A percentile compares a stretch with the other conserved stretches of the same genome.
Conservation (phyloP, 805 yeast genomes). For the Saccharomycopsis capsularis region DNA sequence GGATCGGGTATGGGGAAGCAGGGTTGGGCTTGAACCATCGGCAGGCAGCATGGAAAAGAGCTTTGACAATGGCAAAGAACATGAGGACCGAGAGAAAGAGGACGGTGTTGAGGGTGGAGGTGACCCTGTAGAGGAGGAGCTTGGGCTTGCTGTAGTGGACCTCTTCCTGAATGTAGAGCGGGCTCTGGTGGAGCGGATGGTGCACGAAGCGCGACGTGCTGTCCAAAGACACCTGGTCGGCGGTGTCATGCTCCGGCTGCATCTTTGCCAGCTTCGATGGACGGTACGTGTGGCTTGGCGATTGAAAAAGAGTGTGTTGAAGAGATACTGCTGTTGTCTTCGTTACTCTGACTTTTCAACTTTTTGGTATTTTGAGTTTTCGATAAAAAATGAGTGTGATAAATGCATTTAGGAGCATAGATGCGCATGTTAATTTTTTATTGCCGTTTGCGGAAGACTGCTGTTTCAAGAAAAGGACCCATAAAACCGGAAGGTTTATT, state of each 20-base stretch:
- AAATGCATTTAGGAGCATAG: too few relatives aligned
- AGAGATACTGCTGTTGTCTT: too few relatives aligned
- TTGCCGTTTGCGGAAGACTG: too few relatives aligned
- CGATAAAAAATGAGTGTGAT: too few relatives aligned
- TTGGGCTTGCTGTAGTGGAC: neutral
- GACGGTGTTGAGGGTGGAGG: conserved; percentile 6
- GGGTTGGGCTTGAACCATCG: neutral
- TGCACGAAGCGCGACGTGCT: neutral
- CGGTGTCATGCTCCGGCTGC: neutral
- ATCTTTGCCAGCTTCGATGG: too few relatives aligned
- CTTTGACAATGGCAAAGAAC: conserved; percentile 1
- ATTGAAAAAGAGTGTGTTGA: too few relatives aligned
- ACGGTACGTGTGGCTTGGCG: too few relatives aligned
- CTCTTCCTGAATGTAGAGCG: conserved; percentile 5
- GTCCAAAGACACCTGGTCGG: neutral
- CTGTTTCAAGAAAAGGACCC: too few relatives aligned
- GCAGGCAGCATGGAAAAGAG: neutral
- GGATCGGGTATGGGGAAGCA: neutral
- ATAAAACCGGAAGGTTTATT: too few relatives aligned
- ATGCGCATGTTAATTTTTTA: too few relatives aligned
- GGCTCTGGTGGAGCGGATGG: neutral
- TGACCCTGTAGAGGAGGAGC: neutral
- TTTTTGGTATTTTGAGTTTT: too few relatives aligned
- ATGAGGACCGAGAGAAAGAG: conserved; percentile 8
- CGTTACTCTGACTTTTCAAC: too few relatives aligned